Percentiles rank a stretch among this genome's conserved stretches.
Evolutionary conservation across 495 filamentous ascomycete genomes (phyloP).

Genomic region (Chaetomium fimeti): DNA sequence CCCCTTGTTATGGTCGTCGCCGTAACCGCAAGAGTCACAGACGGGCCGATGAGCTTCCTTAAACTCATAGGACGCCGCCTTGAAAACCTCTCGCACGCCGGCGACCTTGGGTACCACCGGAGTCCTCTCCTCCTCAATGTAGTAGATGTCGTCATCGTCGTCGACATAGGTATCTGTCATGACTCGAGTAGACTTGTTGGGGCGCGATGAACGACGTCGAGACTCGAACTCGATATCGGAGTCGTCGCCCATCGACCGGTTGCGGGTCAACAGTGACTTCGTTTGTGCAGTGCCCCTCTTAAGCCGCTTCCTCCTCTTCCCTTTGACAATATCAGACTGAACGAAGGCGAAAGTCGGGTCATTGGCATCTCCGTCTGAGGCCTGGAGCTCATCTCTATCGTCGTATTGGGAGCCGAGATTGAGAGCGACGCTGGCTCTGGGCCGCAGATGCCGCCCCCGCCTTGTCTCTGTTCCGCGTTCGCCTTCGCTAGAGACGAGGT

Average conservation of each 20-base stretch:
- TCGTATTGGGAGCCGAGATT: constrained; percentile 29
- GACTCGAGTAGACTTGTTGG: constrained; percentile 47
- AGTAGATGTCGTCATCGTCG: constrained; percentile 46
- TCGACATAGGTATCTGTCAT: constrained; percentile 64
- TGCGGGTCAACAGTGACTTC: neutral
- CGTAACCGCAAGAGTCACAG: constrained; percentile 71
- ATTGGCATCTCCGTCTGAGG: constrained; percentile 34
- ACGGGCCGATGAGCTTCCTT: constrained; percentile 59
- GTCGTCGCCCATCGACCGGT: constrained; percentile 22
- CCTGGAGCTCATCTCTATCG: constrained; percentile 48
- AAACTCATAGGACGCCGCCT: constrained; percentile 59
- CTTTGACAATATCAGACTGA: constrained; percentile 41
- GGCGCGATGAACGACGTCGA: constrained; percentile 53
- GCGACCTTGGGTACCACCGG: constrained; percentile 49
- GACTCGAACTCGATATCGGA: constrained; percentile 50
- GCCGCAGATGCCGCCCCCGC: constrained; percentile 11
- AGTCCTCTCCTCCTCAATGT: constrained; percentile 60
- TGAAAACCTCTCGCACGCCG: constrained; percentile 69
- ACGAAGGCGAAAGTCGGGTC: constrained; percentile 37
- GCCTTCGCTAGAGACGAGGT: constrained; percentile 26
- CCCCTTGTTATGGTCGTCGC: constrained; percentile 56
- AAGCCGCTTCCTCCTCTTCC: constrained; percentile 9
- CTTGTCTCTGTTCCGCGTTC: constrained; percentile 14
- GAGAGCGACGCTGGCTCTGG: constrained; percentile 4
- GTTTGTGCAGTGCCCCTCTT: neutral